Base-by-base conservation (phyloP, 2,329 filamentous ascomycete species). In the Fusarium musae region DNA sequence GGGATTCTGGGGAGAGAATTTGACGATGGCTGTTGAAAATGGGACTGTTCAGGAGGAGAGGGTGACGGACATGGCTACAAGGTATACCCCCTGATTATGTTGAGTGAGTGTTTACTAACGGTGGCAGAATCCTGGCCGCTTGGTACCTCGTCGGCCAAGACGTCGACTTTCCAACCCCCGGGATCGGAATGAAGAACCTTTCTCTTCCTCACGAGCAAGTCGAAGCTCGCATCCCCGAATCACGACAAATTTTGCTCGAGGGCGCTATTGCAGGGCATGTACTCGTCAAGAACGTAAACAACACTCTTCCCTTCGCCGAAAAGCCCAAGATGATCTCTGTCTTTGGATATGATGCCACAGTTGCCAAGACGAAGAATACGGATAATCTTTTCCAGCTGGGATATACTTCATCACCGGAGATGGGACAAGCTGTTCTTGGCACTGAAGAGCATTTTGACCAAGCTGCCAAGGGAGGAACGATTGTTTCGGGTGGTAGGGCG, bases 21-120 rank as follows among this genome's bases (percentile, higher is more conserved):
- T 97, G 64, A 92, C 92, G 0, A 84, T 93, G 64, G 93, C 93
- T 1, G 90, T 97, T n/a, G 83, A 89, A 36, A 96, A 96, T 76
- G 93, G 93, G 8, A 93, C 92, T 1, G 84, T 97, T 13, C 88
- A 89, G 2, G 89, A 92, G 73, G 90, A 87, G 78, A 87, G 94
- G 32, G 78, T 97, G 3, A 91, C 93, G 61, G 94, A 97, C 80
- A 96, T 96, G 90, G 92, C 89, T 1, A 92, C 91, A 15, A 90
- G 94, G 37, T 39, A 26, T 26, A 26, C 26, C 26, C 26, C 26
- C 26, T 26, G 4, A 26, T 4, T 26, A 26, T 26, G 26, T 26
- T 26, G 26, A 2, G 3, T 6, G 10, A 4, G 8, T 6, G 6
- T 76, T 43, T 28, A 72, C 59, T 72, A 3, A 74, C 0, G 0